Conservation (phyloP, 768 basidiomycete species). For the Boletus pseudo-olivaceus region DNA sequence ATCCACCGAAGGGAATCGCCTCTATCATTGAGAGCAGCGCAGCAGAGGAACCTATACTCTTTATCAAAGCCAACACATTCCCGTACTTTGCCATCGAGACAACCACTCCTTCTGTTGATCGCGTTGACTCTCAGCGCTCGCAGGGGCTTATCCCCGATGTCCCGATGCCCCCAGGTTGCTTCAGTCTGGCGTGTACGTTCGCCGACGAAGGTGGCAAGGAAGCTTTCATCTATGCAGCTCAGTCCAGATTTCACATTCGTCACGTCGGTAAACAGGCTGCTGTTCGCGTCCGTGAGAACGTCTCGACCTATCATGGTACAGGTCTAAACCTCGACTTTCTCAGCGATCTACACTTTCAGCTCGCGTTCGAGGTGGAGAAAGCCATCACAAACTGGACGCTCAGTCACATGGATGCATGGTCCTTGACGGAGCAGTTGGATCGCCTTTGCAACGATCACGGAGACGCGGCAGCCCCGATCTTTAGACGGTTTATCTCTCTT, state of each 20-base stretch:
- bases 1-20: conserved; percentile 18
- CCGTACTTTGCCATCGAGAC: conserved; percentile 25
- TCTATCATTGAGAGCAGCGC: conserved; percentile 16
- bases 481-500: conserved; percentile 16
- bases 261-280: neutral
- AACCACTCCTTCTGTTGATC: rapidly evolving
- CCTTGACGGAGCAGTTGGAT: conserved; percentile 18
- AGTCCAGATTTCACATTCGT: conserved; percentile 21
- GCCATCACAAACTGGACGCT: conserved; percentile 31
- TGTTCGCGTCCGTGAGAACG: conserved; percentile 19
- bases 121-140: conserved; percentile 13
- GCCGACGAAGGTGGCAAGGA: conserved; percentile 20
- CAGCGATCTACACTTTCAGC: conserved; percentile 27
- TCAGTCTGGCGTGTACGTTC: conserved; percentile 32
- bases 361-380: conserved; percentile 40
- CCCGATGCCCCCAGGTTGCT: conserved; percentile 28
- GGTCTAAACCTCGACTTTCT: conserved; percentile 24
- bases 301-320: conserved; percentile 1
- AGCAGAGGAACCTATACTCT: conserved; percentile 19
- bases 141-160: conserved; percentile 27
- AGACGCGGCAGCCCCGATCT: conserved; percentile 21
- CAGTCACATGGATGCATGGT: conserved; percentile 17
- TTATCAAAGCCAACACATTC: conserved; percentile 33
- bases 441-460: conserved; percentile 16
- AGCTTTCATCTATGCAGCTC: conserved; percentile 28